Evolutionary conservation across 495 filamentous ascomycete genomes (phyloP).

Genomic region (Xylaria intraflava): DNA sequence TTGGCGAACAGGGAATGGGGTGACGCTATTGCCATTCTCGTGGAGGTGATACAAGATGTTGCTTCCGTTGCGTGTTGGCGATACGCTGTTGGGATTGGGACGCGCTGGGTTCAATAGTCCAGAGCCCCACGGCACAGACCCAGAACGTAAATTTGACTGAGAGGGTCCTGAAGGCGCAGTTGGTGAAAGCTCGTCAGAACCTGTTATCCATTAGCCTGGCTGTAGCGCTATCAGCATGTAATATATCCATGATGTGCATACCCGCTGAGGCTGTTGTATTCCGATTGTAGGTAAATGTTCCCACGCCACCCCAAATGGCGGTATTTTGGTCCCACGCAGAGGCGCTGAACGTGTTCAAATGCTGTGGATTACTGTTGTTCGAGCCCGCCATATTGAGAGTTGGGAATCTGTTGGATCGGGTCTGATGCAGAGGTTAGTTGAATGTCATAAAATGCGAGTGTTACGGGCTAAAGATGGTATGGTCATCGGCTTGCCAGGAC

Average conservation of each 20-base stretch:
- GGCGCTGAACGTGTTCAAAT: conserved; percentile 37
- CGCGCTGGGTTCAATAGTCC: conserved; percentile 11
- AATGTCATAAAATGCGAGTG: neutral
- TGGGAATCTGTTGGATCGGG: conserved; percentile 31
- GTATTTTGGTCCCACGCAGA: conserved; percentile 47
- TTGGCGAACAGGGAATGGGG: conserved; percentile 8
- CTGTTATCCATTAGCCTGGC: conserved; percentile 25
- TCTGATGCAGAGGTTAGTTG: conserved; percentile 22
- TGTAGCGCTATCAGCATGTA: neutral
- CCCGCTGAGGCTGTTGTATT: neutral
- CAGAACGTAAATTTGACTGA: conserved; percentile 15
- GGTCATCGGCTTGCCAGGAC: neutral
- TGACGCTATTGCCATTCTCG: conserved; percentile 7
- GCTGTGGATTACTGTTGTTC: conserved; percentile 30
- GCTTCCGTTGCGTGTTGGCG: conserved; percentile 18
- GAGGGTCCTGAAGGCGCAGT: conserved; percentile 16
- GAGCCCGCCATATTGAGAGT: conserved; percentile 30
- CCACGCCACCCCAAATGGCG: conserved; percentile 58
- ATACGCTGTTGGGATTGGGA: conserved; percentile 12
- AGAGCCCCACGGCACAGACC: conserved; percentile 14
- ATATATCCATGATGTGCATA: neutral
- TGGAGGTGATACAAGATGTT: conserved; percentile 13
- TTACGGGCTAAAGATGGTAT: neutral
- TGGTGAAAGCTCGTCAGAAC: conserved; percentile 31
- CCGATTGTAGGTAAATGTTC: conserved; percentile 38